Evolutionary conservation across 2,329 filamentous ascomycete genomes (phyloP).

Genomic region (Lachnellula arida): DNA sequence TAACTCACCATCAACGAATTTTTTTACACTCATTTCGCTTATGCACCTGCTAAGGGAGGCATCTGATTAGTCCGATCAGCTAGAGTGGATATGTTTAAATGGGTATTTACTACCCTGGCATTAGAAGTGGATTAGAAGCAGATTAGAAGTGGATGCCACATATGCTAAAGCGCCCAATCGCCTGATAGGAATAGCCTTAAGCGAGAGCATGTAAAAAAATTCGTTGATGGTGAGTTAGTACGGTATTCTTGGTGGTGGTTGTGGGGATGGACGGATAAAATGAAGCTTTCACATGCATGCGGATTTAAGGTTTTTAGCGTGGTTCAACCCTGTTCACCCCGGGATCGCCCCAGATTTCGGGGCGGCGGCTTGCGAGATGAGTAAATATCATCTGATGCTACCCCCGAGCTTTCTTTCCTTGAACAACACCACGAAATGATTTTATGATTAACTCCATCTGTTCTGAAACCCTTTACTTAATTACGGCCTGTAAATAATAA

Average conservation of each 20-base stretch:
- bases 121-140: too few species aligned
- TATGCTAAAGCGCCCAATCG: too few species aligned
- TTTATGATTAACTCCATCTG: neutral
- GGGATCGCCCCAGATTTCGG: constrained; percentile 7
- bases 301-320: constrained; percentile 4
- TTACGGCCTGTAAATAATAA: neutral
- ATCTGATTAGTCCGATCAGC: too few species aligned
- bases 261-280: neutral
- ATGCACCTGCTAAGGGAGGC: too few species aligned
- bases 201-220: too few species aligned
- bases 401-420: neutral
- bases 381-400: neutral
- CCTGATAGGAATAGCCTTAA: too few species aligned
- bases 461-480: constrained; percentile 5
- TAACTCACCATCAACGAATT: too few species aligned
- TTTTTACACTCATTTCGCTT: too few species aligned
- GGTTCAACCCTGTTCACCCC: neutral
- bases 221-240: too few species aligned
- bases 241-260: neutral
- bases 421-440: neutral
- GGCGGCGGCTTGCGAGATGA: neutral
- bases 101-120: too few species aligned
- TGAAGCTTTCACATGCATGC: constrained; percentile 16
- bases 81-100: too few species aligned
- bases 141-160: too few species aligned